phyloP scores from a whole-genome alignment of 768 basidiomycete species.

The Coprinellus aureogranulatus region DNA sequence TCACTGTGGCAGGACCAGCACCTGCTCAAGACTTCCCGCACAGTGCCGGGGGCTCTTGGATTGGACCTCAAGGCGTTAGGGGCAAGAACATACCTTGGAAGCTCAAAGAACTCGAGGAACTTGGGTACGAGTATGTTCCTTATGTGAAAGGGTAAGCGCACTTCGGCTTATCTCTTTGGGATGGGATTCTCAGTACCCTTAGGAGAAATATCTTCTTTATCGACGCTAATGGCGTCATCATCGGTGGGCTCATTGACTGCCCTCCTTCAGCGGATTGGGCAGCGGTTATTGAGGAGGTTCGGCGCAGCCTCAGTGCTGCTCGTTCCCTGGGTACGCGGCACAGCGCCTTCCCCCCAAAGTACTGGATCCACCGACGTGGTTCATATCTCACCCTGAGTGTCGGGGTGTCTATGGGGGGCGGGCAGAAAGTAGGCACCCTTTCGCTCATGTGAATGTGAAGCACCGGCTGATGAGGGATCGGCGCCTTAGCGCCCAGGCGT shows the following conservation, averaged over 20 bases:
- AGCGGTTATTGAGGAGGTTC: background rate
- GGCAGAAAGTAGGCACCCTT: background rate
- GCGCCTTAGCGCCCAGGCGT: background rate
- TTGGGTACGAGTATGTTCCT: background rate
- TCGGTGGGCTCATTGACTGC: background rate
- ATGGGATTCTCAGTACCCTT: background rate
- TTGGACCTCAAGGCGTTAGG: background rate
- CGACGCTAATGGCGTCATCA: background rate
- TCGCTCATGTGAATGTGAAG: background rate
- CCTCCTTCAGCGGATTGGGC: background rate
- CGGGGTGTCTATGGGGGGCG: background rate
- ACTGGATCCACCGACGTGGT: background rate
- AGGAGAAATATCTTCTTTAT: background rate
- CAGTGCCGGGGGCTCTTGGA: background rate
- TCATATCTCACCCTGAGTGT: background rate
- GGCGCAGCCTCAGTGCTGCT: background rate
- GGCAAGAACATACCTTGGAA: background rate
- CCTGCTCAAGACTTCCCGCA: background rate
- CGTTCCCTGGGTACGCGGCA: background rate
- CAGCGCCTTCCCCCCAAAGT: background rate
- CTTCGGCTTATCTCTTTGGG: background rate
- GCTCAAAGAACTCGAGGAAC: background rate
- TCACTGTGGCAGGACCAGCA: background rate
- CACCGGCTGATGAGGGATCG: background rate
- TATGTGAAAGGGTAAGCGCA: background rate